Conservation (phyloP, 768 basidiomycete species). For the Collybiopsis luxurians region DNA sequence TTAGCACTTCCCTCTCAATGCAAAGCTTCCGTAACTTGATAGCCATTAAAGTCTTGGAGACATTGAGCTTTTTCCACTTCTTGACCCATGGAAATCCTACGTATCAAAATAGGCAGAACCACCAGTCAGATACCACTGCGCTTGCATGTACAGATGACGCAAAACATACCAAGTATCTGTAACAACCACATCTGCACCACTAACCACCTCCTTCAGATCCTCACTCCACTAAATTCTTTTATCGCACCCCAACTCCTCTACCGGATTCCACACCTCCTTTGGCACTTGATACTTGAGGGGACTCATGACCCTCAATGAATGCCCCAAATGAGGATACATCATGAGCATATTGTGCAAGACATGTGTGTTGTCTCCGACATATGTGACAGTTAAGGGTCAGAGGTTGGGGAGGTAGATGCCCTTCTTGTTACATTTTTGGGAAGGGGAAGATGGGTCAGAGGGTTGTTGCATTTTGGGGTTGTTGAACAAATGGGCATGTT, state of each 20-base stretch:
- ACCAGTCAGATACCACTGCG: not conserved
- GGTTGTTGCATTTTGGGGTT: constrained; percentile 11
- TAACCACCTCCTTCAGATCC: constrained; percentile 84
- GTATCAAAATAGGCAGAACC: not conserved
- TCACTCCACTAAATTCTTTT: constrained; percentile 68
- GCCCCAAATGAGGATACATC: constrained; percentile 87
- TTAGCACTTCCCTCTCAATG: constrained; percentile 81
- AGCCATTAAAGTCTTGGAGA: constrained; percentile 83
- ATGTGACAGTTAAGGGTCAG: constrained; percentile 83
- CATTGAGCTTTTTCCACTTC: constrained; percentile 91
- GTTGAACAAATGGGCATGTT: constrained; percentile 59
- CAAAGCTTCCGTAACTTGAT: constrained; percentile 89
- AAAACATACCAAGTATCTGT: constrained; percentile 91
- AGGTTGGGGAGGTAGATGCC: constrained; percentile 44
- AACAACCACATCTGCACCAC: constrained; percentile 89
- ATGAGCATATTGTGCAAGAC: constrained; percentile 98
- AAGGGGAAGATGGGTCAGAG: constrained; percentile 14
- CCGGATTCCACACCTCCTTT: constrained; percentile 73
- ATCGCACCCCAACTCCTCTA: constrained; percentile 72
- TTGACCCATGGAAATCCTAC: constrained; percentile 98
- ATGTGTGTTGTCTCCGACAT: constrained; percentile 93
- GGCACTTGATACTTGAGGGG: constrained; percentile 73
- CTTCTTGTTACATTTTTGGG: constrained; percentile 11
- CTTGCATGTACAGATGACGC: too few species aligned
- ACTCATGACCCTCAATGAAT: constrained; percentile 79